Conservation (phyloP, 176 grass and related monocot genomes). For the Oryza glaberrima region DNA sequence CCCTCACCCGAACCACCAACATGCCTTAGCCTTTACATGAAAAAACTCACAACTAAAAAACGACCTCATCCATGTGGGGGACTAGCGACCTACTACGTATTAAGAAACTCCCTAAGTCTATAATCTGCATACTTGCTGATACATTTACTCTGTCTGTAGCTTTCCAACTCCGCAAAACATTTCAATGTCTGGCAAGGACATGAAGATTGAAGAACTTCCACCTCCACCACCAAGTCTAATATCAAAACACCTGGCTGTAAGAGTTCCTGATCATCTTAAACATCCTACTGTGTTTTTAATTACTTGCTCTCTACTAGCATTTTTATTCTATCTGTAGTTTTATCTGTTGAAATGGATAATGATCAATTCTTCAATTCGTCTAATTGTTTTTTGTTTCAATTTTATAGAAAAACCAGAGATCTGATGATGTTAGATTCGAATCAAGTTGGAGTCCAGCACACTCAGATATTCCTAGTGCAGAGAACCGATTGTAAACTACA, state of each 20-base stretch:
- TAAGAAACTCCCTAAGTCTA: no score
- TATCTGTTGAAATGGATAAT: neutral
- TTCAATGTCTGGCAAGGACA: neutral
- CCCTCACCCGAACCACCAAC: no score
- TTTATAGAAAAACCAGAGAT: conserved; percentile 23
- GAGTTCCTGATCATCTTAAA: conserved; percentile 23
- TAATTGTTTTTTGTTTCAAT: neutral
- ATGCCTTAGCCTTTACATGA: no score
- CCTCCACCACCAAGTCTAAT: conserved; percentile 56
- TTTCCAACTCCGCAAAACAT: neutral
- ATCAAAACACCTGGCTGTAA: conserved; percentile 40
- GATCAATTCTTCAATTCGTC: neutral
- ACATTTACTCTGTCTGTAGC: conserved; percentile 24
- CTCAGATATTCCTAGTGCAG: neutral
- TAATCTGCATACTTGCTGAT: neutral
- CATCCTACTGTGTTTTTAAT: neutral
- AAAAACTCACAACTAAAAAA: no score
- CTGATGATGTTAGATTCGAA: neutral
- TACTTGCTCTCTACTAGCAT: neutral
- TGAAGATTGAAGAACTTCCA: conserved; percentile 51
- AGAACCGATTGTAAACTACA: neutral
- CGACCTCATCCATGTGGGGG: no score
- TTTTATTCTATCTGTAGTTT: neutral
- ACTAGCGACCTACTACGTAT: no score
- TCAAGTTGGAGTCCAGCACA: neutral